Conservation (phyloP, 768 basidiomycete species). For the Suillus bovinus region DNA sequence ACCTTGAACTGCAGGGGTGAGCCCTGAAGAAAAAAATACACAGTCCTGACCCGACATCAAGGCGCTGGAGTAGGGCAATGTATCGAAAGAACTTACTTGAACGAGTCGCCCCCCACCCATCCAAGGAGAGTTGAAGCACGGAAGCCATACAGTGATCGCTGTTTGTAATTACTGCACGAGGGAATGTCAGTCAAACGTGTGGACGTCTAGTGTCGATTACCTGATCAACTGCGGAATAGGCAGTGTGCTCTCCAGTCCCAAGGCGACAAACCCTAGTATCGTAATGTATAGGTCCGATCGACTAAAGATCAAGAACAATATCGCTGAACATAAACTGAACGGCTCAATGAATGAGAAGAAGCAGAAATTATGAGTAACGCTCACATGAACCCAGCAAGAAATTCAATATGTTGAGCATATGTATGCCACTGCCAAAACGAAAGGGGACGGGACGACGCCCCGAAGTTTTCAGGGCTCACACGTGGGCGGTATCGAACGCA, state of each 20-base stretch:
- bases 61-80: constrained; percentile 7
- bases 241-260: constrained; percentile 85
- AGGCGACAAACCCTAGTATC: constrained; percentile 70
- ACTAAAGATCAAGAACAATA: constrained; percentile 74
- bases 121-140: constrained; percentile 79
- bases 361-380: constrained; percentile 6
- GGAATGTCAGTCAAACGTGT: constrained; percentile 1
- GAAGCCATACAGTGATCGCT: constrained; percentile 82
- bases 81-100: constrained; percentile 58
- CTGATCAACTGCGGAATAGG: constrained; percentile 84
- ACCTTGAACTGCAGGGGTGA: constrained; percentile 81
- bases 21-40: constrained; percentile 75
- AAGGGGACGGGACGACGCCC: constrained; percentile 62
- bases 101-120: constrained; percentile 82
- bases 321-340: constrained; percentile 61
- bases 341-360: constrained; percentile 13
- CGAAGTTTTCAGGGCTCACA: constrained; percentile 57
- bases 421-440: constrained; percentile 86
- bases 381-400: constrained; percentile 78
- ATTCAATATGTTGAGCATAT: constrained; percentile 81
- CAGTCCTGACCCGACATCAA: constrained; percentile 49
- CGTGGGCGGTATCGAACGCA: constrained; percentile 73
- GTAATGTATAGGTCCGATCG: constrained; percentile 59
- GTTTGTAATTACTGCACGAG: constrained; percentile 67
- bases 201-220: constrained; percentile 32